A percentile compares a stretch with the other conserved stretches of the same genome.
phyloP scores from a whole-genome alignment of 441 rosid genomes.

The Hura crepitans region DNA sequence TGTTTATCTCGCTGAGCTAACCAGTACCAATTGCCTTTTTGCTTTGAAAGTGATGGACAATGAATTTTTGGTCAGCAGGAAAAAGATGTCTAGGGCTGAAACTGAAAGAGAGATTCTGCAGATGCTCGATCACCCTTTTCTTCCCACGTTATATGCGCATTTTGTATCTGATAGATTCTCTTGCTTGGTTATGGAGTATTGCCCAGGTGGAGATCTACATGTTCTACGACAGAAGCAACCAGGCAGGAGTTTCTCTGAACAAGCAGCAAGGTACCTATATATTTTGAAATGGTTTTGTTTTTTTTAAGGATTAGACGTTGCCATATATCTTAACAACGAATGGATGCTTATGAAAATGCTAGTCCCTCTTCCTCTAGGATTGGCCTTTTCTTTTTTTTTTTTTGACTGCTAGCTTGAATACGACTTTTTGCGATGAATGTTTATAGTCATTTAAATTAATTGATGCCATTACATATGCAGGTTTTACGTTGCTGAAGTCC shows the following conservation, averaged over 20 bases:
- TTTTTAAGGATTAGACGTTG: background rate
- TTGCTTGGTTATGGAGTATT: constrained; percentile 78
- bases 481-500: constrained; percentile 75
- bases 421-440: background rate
- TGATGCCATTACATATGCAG: constrained; percentile 31
- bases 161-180: constrained; percentile 61
- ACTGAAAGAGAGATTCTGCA: constrained; percentile 76
- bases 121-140: constrained; percentile 85
- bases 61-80: constrained; percentile 59
- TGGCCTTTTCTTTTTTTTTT: background rate
- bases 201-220: constrained; percentile 86
- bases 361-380: background rate
- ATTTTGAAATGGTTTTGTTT: constrained; percentile 8
- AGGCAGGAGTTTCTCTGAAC: constrained; percentile 59
- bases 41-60: constrained; percentile 78
- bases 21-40: constrained; percentile 51
- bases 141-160: constrained; percentile 68
- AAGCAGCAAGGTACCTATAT: constrained; percentile 53
- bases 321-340: background rate
- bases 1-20: constrained; percentile 72
- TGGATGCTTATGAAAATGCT: background rate
- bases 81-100: constrained; percentile 68
- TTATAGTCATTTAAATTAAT: constrained; percentile 13
- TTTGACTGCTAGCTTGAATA: background rate
- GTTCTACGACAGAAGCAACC: constrained; percentile 72